phyloP scores from a whole-genome alignment of 2,329 filamentous ascomycete genomes.

The Calonectria pseudoreteaudii region DNA sequence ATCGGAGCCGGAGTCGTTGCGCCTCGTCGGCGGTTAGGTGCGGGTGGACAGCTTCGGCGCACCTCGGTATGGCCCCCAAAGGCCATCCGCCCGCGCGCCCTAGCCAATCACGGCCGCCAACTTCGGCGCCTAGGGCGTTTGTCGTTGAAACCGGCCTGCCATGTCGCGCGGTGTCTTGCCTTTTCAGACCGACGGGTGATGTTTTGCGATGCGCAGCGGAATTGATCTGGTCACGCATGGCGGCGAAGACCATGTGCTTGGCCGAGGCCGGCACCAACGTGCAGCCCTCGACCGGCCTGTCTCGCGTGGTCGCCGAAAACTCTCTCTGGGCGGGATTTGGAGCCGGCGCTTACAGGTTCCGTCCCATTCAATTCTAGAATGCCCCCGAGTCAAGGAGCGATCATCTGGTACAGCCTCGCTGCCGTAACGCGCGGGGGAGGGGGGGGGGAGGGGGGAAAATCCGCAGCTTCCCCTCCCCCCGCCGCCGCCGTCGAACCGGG shows the following conservation, averaged over 20 bases:
- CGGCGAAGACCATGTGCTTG: background rate
- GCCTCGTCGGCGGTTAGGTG: constrained; percentile 21
- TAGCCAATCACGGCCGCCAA: constrained; percentile 15
- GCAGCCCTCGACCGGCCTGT: background rate
- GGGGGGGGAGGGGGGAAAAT: background rate
- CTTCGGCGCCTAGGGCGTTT: constrained; percentile 2
- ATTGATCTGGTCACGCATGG: background rate
- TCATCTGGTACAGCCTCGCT: constrained; percentile 15
- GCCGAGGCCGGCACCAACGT: background rate
- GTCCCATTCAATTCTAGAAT: background rate
- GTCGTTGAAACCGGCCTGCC: background rate
- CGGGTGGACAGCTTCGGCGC: constrained; percentile 20
- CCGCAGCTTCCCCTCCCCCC: background rate
- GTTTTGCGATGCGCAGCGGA: background rate
- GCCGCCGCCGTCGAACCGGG: background rate
- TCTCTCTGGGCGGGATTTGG: background rate
- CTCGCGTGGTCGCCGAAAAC: constrained; percentile 10
- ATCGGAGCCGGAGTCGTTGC: constrained; percentile 14
- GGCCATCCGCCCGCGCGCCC: background rate
- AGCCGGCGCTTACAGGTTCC: background rate
- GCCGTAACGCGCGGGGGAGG: background rate
- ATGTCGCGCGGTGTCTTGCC: constrained; percentile 9
- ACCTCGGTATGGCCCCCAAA: constrained; percentile 12
- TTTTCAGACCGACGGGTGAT: background rate
- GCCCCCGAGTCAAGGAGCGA: background rate